Base-by-base conservation (phyloP, 352 stramenopile species). In the Phytopythium litorale region DNA sequence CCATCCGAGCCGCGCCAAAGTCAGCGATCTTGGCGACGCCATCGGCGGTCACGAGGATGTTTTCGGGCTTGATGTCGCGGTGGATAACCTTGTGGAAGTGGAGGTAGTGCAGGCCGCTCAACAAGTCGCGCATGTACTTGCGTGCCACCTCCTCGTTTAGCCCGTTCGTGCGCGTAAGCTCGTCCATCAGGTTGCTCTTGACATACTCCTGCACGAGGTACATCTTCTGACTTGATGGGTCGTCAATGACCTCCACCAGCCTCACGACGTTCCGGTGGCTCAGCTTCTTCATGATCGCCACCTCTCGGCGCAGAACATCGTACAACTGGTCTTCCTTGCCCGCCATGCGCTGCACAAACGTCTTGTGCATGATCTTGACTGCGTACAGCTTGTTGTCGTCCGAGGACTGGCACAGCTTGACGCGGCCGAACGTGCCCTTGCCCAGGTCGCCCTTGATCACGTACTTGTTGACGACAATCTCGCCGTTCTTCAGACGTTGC, bases 231-330 rank as follows among this genome's bases (percentile, higher is more conserved):
- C 89, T 92, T 28, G 87, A 91, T 7, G 89, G 90, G 54, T 98
- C 92, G 61, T 98, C 94, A 53, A 98, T 98, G 19, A 98, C 92
- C 66, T 98, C 95, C 32, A 97, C 91, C 18, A 98, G 81, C 53
- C 92, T 80, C 52, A 98, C 87, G 23, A 98, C 90, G 70, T 98
- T 97, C 30, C 76, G 84, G 70, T 98, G 94, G 61, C 87, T 91
- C 3, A 98, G 76, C 61, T 97, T 97, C 73, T 98, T 98, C 95
- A 98, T 98, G 63, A 98, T 98, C 12, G 91, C 92, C 25, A 98
- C 96, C 71, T 98, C 95, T 25, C 88, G 81, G 11, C 85, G 81
- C 58, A 96, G 53, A 25, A 89, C 87, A 52, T 93, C 87, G 56
- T 94, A 86, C 7, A 94, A 63, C 61, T 90, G 85, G 60, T 96